Conservation (phyloP, 1,139 yeast species). For the Diutina catenulata region DNA sequence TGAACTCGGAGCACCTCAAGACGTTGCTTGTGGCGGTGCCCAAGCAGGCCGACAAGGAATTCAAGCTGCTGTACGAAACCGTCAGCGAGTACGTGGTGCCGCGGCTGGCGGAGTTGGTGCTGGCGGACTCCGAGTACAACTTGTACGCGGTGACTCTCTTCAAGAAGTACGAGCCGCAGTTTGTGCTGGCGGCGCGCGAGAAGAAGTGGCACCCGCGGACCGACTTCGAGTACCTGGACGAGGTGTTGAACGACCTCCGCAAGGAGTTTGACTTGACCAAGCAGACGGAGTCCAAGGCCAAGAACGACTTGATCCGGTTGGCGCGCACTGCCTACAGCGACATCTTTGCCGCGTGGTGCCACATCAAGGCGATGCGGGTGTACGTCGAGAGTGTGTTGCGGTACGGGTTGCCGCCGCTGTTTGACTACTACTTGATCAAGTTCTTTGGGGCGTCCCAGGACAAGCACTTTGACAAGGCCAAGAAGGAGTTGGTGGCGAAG, state of each 20-base stretch:
- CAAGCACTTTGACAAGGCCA: conserved; percentile 39
- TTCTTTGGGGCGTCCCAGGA: conserved; percentile 26
- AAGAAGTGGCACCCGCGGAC: conserved; percentile 80
- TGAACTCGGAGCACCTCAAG: conserved; percentile 74
- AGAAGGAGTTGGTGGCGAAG: conserved; percentile 54
- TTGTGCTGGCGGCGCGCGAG: conserved; percentile 65
- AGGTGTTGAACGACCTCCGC: conserved; percentile 55
- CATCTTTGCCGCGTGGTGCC: conserved; percentile 77
- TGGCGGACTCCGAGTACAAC: conserved; percentile 61
- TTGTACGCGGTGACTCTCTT: conserved; percentile 76
- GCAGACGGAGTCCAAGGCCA: conserved; percentile 60
- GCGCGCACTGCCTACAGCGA: conserved; percentile 84
- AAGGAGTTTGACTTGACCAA: conserved; percentile 70
- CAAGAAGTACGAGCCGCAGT: conserved; percentile 66
- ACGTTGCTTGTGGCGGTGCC: conserved; percentile 86
- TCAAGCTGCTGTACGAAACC: conserved; percentile 62
- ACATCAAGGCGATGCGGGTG: conserved; percentile 54
- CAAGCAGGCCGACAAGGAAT: conserved; percentile 44
- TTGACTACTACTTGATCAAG: conserved; percentile 51
- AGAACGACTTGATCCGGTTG: conserved; percentile 70
- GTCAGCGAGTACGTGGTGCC: conserved; percentile 80
- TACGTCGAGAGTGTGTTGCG: conserved; percentile 67
- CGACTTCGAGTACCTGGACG: conserved; percentile 82
- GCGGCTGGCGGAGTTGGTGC: conserved; percentile 62
- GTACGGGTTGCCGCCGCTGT: conserved; percentile 93